These are phyloP conservation scores for Sungouiozyma intestinalis DNA, from an alignment of 805 yeast species.

Conservation along the genomic window DNA sequence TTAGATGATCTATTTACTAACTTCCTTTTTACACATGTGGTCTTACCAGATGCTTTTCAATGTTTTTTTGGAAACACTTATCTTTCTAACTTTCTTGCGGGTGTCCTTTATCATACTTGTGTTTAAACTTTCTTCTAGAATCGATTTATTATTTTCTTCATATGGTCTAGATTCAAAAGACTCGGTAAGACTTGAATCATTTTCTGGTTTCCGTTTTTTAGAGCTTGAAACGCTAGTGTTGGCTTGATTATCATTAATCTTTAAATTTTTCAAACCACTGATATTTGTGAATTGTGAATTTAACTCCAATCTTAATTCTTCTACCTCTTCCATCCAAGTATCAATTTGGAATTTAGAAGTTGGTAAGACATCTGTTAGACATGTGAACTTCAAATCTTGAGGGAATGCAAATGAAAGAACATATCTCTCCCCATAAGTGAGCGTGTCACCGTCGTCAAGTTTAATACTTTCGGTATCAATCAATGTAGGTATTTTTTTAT, in stretches of 20 bases:
- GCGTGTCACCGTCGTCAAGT: slow-evolving; percentile 6
- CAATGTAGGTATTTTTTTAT: slow-evolving; percentile 2
- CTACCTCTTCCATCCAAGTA: slow-evolving; percentile 14
- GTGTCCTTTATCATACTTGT: neutral
- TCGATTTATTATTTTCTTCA: neutral
- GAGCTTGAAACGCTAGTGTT: neutral
- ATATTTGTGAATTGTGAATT: neutral
- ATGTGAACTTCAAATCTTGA: slow-evolving; percentile 2
- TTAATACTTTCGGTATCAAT: slow-evolving; percentile 18
- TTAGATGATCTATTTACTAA: too few relatives aligned
- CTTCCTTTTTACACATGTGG: slow-evolving; percentile 1
- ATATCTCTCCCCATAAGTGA: slow-evolving; percentile 7
- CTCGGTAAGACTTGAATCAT: neutral
- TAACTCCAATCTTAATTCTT: slow-evolving; percentile 5
- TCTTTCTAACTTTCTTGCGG: slow-evolving; percentile 18
- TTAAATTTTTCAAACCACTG: slow-evolving; percentile 9
- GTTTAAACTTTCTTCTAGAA: slow-evolving; percentile 5
- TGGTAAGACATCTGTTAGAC: slow-evolving; percentile 16
- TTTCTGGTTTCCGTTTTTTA: neutral
- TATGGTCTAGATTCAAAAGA: neutral
- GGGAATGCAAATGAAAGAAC: neutral
- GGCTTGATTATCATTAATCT: slow-evolving; percentile 8
- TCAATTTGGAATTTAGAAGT: slow-evolving; percentile 11
- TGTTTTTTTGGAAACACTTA: slow-evolving; percentile 26
- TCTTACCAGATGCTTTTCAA: slow-evolving; percentile 22